A percentile compares a stretch with the other conserved stretches of the same genome.
These are phyloP conservation scores for Cyberlindnera petersonii DNA, from an alignment of 805 yeast genomes.

Conservation along the genomic window DNA sequence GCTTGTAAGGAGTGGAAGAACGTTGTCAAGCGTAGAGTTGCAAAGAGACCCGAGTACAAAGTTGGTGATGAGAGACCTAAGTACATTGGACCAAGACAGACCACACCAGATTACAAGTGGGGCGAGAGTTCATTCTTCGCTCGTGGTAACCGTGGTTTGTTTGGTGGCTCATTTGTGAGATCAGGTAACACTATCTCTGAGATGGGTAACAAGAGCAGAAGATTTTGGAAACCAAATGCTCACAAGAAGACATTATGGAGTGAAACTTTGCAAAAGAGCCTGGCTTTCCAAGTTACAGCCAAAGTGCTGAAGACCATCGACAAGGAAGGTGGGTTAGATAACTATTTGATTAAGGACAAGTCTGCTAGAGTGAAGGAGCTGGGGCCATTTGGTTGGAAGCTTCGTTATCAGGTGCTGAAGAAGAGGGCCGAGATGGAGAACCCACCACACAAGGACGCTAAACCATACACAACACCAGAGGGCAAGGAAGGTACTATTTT, in stretches of 20 bases:
- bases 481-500: constrained; percentile 41
- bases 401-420: constrained; percentile 69
- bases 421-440: constrained; percentile 37
- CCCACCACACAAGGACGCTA: constrained; percentile 37
- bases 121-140: constrained; percentile 77
- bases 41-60: constrained; percentile 39
- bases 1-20: constrained; percentile 36
- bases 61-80: constrained; percentile 53
- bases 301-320: constrained; percentile 82
- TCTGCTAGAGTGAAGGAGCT: constrained; percentile 87
- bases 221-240: constrained; percentile 83
- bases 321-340: constrained; percentile 93
- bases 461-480: constrained; percentile 29
- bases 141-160: constrained; percentile 82
- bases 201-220: constrained; percentile 62
- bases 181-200: constrained; percentile 79
- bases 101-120: constrained; percentile 66
- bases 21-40: constrained; percentile 46
- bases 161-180: constrained; percentile 81
- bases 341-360: constrained; percentile 80
- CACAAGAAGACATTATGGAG: constrained; percentile 78
- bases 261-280: constrained; percentile 58
- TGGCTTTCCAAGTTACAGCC: constrained; percentile 61
- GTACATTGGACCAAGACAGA: constrained; percentile 40
- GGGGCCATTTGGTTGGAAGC: constrained; percentile 89